phyloP scores from a whole-genome alignment of 371 early-diverging fungal genomes.

The Haplosporangium sp. region DNA sequence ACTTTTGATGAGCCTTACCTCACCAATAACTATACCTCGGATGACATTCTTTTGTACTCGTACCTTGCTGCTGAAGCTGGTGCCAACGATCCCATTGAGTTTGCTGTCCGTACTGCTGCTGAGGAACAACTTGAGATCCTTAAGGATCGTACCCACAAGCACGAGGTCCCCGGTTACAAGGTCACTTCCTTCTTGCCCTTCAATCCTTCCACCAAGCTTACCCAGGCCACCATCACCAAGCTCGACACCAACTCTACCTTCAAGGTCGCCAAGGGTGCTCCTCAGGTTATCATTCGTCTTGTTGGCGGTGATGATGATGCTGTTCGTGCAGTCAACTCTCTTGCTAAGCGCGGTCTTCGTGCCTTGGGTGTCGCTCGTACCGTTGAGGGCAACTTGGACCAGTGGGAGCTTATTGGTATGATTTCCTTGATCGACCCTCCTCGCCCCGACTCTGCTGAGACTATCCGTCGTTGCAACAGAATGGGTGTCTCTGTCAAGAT shows the following conservation, averaged over 20 bases:
- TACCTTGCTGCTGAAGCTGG: slow-evolving; percentile 92
- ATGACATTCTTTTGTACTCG: slow-evolving; percentile 87
- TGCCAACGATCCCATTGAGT: slow-evolving; percentile 93
- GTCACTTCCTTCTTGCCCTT: slow-evolving; percentile 90
- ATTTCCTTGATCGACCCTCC: slow-evolving; percentile 92
- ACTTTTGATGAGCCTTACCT: slow-evolving; percentile 92
- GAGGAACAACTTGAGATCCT: slow-evolving; percentile 79
- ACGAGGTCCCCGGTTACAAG: slow-evolving; percentile 87
- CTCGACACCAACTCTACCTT: slow-evolving; percentile 74
- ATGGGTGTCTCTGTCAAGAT: slow-evolving; percentile 90
- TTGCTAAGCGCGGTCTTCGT: slow-evolving; percentile 90
- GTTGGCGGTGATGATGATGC: slow-evolving; percentile 85
- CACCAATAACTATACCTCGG: slow-evolving; percentile 72
- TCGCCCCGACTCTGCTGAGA: slow-evolving; percentile 73
- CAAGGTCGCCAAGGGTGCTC: slow-evolving; percentile 95
- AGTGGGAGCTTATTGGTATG: slow-evolving; percentile 79
- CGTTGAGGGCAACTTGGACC: slow-evolving; percentile 71
- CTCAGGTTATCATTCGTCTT: slow-evolving; percentile 89
- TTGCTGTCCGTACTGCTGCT: slow-evolving; percentile 88
- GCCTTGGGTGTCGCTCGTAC: slow-evolving; percentile 93
- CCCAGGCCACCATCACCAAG: slow-evolving; percentile 87
- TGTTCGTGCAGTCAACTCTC: slow-evolving; percentile 79
- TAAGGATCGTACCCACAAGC: slow-evolving; percentile 62
- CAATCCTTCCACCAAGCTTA: slow-evolving; percentile 92
- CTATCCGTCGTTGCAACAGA: slow-evolving; percentile 70